These are phyloP conservation scores for Pelargonium citronellum DNA, from an alignment of 441 rosid genomes.

Conservation along the genomic window DNA sequence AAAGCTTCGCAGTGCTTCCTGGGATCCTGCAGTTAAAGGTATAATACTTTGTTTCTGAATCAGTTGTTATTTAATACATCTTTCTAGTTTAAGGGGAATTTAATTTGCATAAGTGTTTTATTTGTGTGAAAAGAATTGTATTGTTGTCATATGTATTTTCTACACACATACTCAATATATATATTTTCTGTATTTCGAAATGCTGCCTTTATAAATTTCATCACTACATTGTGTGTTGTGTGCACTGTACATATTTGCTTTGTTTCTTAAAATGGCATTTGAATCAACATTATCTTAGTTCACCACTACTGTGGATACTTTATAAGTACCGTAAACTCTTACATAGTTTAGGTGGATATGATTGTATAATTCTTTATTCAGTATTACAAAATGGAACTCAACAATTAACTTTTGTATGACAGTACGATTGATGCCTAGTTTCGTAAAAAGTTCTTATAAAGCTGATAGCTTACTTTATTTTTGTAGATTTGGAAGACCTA, in stretches of 20 bases:
- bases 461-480: slow-evolving; percentile 14
- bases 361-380: not conserved
- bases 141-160: too few relatives aligned
- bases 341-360: not conserved
- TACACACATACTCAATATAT: too few relatives aligned
- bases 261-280: not conserved
- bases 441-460: not conserved
- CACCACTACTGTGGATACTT: not conserved
- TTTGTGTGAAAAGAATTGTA: not conserved
- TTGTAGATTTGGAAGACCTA: slow-evolving; percentile 75
- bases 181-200: too few relatives aligned
- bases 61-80: not conserved
- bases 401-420: too few relatives aligned
- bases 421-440: not conserved
- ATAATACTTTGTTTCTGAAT: slow-evolving; percentile 15
- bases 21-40: slow-evolving; percentile 88
- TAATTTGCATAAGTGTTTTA: slow-evolving; percentile 1
- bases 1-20: slow-evolving; percentile 74
- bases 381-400: not conserved
- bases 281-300: not conserved
- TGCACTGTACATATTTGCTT: too few relatives aligned
- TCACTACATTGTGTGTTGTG: too few relatives aligned
- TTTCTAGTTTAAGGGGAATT: slow-evolving; percentile 1
- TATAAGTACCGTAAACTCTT: not conserved
- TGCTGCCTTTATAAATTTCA: too few relatives aligned